Evolutionary conservation across 805 yeast genomes (phyloP), one percentile per base, ranked within the genome.

Genomic region (Kuraishia capsulata): DNA sequence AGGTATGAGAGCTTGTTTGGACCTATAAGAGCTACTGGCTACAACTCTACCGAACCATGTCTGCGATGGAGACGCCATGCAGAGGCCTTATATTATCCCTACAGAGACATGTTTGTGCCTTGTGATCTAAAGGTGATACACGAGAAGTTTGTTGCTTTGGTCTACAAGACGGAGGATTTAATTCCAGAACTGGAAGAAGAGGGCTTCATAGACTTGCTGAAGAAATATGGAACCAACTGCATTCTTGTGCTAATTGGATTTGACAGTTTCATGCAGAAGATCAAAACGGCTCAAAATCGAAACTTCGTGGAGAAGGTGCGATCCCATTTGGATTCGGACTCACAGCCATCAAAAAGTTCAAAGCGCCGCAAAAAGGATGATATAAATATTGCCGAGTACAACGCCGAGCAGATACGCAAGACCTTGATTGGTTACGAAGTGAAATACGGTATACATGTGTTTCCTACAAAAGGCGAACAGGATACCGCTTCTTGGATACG

Each of bases 91-190:
- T 81, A 78, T 53, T 71, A 75, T 47, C 44, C 57, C 8, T 50
- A 50, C 2, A 60, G 62, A 20, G 83, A 77, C 42, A 48, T 69
- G 0, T 81, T 77, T 45, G 64, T 73, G 8, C 89, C 89, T 0
- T 61, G 71, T 35, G 59, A 54, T 0, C 54, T 64, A 1, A 58
- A 51, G 23, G 49, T 65, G 2, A 42, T 63, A 1, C 59, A 62
- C 4, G 88, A 81, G 48, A 57, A 56, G 9, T 59, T 61, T 1
- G 42, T 62, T 3, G 62, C 72, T 1, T 42, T 80, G 2, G 62
- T 67, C 34, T 76, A 67, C 44, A 61, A 64, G 4, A 74, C 80
- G 0, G 54, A 57, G 6, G 67, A 65, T 1, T 65, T 80, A 31
- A 58, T 70, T 5, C 54, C 51, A 4, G 42, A 50, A 26, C 54